Evolutionary conservation across 225 moss, liverwort and hornwort species (phyloP).

Genomic region (Marchantia paleacea): DNA sequence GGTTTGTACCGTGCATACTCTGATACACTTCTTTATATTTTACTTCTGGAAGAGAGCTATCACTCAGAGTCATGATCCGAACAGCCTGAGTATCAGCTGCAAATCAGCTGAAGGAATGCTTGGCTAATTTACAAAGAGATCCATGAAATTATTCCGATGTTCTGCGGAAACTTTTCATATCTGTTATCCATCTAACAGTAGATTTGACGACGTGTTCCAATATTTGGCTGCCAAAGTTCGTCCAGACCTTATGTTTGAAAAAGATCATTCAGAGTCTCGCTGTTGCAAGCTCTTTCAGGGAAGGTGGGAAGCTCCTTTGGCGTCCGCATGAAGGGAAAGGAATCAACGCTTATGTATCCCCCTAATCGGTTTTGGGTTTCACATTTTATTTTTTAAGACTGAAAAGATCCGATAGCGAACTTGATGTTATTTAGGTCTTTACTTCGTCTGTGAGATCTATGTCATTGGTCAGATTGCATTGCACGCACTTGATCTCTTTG

Average conservation of each 20-base stretch:
- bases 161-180: not conserved
- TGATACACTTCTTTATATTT: not conserved
- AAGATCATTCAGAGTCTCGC: constrained; percentile 34
- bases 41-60: not conserved
- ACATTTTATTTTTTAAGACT: not conserved
- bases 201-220: not conserved
- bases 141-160: too few species aligned
- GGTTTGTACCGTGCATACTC: constrained; percentile 71
- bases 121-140: not conserved
- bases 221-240: constrained; percentile 21
- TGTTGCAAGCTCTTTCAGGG: constrained; percentile 23
- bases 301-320: constrained; percentile 37
- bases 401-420: not conserved
- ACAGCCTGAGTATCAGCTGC: not conserved
- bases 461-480: not conserved
- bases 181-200: not conserved
- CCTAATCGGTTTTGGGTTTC: constrained; percentile 28
- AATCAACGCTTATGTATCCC: constrained; percentile 42
- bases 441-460: not conserved
- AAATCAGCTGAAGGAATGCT: not conserved
- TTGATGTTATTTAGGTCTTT: not conserved
- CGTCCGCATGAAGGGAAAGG: constrained; percentile 35
- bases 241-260: constrained; percentile 29
- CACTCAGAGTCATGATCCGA: not conserved
- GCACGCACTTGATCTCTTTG: not conserved